These are phyloP conservation scores for Incumbomyces lentus DNA, from an alignment of 2,329 filamentous ascomycete species.

Conservation along the genomic window DNA sequence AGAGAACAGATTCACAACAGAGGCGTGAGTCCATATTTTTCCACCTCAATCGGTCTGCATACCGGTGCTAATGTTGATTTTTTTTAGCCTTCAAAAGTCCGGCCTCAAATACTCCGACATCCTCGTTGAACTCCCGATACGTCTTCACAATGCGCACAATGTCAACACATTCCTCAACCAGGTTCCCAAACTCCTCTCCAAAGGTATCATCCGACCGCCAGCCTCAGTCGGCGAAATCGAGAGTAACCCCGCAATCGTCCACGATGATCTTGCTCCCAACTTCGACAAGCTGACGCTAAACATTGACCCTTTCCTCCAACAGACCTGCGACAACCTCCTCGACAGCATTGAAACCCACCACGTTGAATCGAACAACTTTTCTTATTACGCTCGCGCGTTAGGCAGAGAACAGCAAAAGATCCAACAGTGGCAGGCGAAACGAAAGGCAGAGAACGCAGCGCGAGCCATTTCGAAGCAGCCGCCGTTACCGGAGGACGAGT, in stretches of 20 bases:
- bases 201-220: constrained; percentile 48
- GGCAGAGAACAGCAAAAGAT: constrained; percentile 95
- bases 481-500: constrained; percentile 89
- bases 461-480: constrained; percentile 78
- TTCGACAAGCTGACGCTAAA: constrained; percentile 82
- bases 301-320: constrained; percentile 95
- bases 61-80: constrained; percentile 21
- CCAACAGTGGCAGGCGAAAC: constrained; percentile 89
- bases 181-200: constrained; percentile 54
- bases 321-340: constrained; percentile 90
- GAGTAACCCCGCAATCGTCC: constrained; percentile 48
- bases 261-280: constrained; percentile 68
- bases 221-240: constrained; percentile 68
- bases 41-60: background rate
- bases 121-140: constrained; percentile 77
- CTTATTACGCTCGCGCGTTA: constrained; percentile 90
- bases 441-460: constrained; percentile 87
- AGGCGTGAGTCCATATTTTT: constrained; percentile 56
- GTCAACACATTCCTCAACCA: constrained; percentile 95
- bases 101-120: constrained; percentile 92
- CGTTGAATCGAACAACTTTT: constrained; percentile 98
- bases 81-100: constrained; percentile 80
- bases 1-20: constrained; percentile 94
- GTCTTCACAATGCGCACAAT: constrained; percentile 93
- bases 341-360: constrained; percentile 97